These are phyloP conservation scores for Amanita pallidorosea DNA, from an alignment of 768 basidiomycete species.

Conservation along the genomic window DNA sequence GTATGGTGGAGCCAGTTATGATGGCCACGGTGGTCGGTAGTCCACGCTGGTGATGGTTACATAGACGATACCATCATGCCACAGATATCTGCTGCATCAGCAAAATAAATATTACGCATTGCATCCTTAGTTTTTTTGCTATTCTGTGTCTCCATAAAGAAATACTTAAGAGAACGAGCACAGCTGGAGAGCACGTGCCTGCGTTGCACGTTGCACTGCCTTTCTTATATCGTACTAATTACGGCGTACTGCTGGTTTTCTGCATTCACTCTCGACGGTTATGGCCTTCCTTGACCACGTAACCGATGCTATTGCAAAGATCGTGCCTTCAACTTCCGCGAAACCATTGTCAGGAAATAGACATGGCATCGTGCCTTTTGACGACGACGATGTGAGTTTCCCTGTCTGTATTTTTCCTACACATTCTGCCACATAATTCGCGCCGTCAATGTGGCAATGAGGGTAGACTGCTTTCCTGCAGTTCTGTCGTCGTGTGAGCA, in stretches of 20 bases:
- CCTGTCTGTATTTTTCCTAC: constrained; percentile 6
- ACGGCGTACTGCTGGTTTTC: not conserved
- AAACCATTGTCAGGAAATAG: constrained; percentile 35
- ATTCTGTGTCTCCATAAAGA: not conserved
- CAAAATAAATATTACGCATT: not conserved
- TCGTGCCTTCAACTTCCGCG: constrained; percentile 33
- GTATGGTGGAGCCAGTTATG: constrained; percentile 17
- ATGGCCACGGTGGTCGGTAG: constrained; percentile 7
- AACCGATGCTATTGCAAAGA: constrained; percentile 34
- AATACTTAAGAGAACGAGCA: not conserved
- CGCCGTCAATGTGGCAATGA: constrained; percentile 15
- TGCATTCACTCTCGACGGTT: not conserved
- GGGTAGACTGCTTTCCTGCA: constrained; percentile 36
- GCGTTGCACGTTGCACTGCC: not conserved
- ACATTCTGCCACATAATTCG: not conserved
- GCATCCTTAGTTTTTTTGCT: not conserved
- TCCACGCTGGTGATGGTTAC: not conserved
- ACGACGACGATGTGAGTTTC: constrained; percentile 57
- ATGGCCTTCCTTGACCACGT: constrained; percentile 54
- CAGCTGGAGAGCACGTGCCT: not conserved
- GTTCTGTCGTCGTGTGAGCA: constrained; percentile 49
- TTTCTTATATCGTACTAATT: not conserved
- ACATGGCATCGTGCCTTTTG: constrained; percentile 47
- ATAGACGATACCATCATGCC: constrained; percentile 2
- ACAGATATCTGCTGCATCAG: not conserved